These are phyloP conservation scores for Picochlorum sp. DNA, from an alignment of 139 green algal genomes.

Conservation along the genomic window DNA sequence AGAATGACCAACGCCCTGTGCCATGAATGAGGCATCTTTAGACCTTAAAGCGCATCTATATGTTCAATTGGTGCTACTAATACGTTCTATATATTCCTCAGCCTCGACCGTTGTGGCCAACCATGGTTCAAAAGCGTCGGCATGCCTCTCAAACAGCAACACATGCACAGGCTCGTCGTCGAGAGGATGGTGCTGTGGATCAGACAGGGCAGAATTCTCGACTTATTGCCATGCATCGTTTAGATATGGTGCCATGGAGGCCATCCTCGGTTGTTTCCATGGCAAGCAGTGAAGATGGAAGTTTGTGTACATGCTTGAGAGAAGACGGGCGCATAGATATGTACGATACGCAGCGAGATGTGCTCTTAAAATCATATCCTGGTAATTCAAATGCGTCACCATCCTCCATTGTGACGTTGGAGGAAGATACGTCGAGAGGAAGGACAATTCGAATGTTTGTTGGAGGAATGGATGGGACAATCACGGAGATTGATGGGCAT, in stretches of 20 bases:
- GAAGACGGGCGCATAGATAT: slow-evolving; percentile 80
- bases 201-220: slow-evolving; percentile 8
- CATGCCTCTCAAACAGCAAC: not conserved
- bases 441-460: slow-evolving; percentile 45
- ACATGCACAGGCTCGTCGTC: not conserved
- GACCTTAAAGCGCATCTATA: too few species aligned
- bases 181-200: not conserved
- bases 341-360: slow-evolving; percentile 52
- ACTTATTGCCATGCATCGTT: slow-evolving; percentile 66
- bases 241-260: slow-evolving; percentile 64
- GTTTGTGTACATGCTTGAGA: slow-evolving; percentile 53
- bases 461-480: slow-evolving; percentile 56
- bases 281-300: slow-evolving; percentile 55
- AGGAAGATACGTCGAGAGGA: slow-evolving; percentile 22
- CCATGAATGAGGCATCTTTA: too few species aligned
- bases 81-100: not conserved
- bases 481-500: slow-evolving; percentile 62
- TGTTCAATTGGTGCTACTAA: too few species aligned
- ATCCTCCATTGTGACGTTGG: slow-evolving; percentile 57
- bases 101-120: not conserved
- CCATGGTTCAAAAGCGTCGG: not conserved
- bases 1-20: too few species aligned
- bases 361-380: slow-evolving; percentile 46
- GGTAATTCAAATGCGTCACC: slow-evolving; percentile 47
- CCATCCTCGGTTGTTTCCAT: slow-evolving; percentile 60